Conservation (phyloP, 805 yeast species). For the Wickerhamiella siamensis region DNA sequence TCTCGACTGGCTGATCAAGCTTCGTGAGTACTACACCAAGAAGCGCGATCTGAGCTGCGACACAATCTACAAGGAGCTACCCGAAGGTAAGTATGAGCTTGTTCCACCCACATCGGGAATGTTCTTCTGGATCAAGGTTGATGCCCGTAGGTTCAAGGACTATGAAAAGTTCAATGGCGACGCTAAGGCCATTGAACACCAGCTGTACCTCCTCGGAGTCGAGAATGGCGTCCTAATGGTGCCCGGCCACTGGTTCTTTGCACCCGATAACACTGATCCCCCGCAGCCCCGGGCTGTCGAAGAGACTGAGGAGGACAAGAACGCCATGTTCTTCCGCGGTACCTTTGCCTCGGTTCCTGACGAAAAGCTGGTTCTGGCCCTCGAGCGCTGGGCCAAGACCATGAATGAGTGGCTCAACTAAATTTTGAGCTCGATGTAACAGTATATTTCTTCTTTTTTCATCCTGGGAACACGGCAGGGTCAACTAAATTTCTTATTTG, state of each 20-base stretch:
- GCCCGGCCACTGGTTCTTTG: slow-evolving; percentile 31
- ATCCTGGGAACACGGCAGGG: neutral
- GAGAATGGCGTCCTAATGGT: slow-evolving; percentile 25
- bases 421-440: neutral
- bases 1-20: slow-evolving; percentile 75
- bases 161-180: slow-evolving; percentile 22
- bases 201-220: slow-evolving; percentile 23
- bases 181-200: slow-evolving; percentile 22
- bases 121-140: slow-evolving; percentile 39
- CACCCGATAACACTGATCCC: slow-evolving; percentile 20
- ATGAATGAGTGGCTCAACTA: slow-evolving; percentile 13
- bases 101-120: slow-evolving; percentile 38
- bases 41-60: slow-evolving; percentile 83
- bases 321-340: slow-evolving; percentile 29
- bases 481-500: too few species aligned
- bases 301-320: slow-evolving; percentile 17
- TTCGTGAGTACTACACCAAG: slow-evolving; percentile 58
- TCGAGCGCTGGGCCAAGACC: slow-evolving; percentile 25
- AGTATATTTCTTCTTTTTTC: too few species aligned
- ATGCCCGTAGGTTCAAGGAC: slow-evolving; percentile 38
- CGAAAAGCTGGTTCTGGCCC: slow-evolving; percentile 23
- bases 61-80: slow-evolving; percentile 47
- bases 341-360: slow-evolving; percentile 30
- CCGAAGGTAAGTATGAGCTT: slow-evolving; percentile 26
- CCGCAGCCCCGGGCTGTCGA: slow-evolving; percentile 25